Evolutionary conservation across 2,329 filamentous ascomycete species (phyloP).

Genomic region (Zymoseptoria crescenta): DNA sequence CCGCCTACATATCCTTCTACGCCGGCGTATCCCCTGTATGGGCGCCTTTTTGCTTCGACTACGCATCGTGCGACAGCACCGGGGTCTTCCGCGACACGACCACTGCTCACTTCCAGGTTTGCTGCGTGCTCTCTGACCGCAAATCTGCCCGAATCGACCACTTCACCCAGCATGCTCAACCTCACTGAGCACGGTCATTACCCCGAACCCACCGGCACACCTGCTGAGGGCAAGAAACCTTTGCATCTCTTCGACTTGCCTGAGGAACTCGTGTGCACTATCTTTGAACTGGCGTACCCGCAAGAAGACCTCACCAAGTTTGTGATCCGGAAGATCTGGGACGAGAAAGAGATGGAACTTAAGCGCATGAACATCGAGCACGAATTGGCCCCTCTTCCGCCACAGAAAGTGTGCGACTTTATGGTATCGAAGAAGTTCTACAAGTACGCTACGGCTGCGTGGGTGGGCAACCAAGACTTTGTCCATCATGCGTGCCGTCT

Average conservation of each 20-base stretch:
- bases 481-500: not conserved
- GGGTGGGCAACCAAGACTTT: not conserved
- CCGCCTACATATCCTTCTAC: too few species aligned
- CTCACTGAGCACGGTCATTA: too few species aligned
- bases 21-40: too few species aligned
- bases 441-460: not conserved
- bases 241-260: not conserved
- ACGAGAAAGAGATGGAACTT: not conserved
- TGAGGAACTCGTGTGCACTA: not conserved
- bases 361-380: not conserved
- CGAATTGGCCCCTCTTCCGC: not conserved
- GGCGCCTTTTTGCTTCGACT: too few species aligned
- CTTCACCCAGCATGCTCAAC: too few species aligned
- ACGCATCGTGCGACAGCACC: too few species aligned
- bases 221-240: too few species aligned
- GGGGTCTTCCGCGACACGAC: too few species aligned
- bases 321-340: not conserved
- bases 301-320: not conserved
- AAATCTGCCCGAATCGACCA: too few species aligned
- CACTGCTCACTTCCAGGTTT: too few species aligned
- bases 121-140: too few species aligned
- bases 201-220: too few species aligned
- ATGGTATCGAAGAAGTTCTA: not conserved
- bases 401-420: not conserved
- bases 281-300: not conserved